Conservation (phyloP, 495 filamentous ascomycete species). For the Platismatia glauca region DNA sequence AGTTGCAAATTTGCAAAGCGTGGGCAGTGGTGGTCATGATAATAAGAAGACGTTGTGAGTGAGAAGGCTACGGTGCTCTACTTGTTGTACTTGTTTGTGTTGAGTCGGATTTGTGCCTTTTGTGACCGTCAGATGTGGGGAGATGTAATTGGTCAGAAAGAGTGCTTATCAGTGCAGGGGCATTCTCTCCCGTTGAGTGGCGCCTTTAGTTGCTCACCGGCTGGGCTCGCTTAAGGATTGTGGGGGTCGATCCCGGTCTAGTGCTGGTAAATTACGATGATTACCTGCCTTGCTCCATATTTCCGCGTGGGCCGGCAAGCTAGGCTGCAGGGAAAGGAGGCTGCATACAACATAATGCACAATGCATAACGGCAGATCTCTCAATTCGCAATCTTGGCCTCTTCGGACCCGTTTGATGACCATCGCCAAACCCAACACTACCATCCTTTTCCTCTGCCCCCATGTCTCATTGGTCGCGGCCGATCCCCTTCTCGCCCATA, state of each 20-base stretch:
- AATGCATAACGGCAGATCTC: background rate
- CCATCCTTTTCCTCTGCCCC: background rate
- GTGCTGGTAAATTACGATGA: no score
- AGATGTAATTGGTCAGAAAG: background rate
- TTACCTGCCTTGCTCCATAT: no score
- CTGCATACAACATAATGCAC: no score
- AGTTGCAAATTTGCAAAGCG: no score
- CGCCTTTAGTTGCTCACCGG: background rate
- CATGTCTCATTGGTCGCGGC: background rate
- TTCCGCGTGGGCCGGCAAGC: no score
- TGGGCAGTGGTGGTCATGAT: no score
- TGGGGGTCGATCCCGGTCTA: background rate
- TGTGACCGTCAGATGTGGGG: background rate
- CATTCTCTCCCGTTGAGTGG: background rate
- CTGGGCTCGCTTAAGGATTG: background rate
- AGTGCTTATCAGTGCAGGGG: background rate
- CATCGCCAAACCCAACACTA: background rate
- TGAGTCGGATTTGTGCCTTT: no score
- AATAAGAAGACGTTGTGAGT: no score
- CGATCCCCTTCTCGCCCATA: no score
- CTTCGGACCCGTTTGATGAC: background rate
- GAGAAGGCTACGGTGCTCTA: no score
- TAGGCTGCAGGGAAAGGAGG: background rate
- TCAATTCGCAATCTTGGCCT: background rate
- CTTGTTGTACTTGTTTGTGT: no score